Conservation (phyloP, 1,284 basidiomycete species). For the Heterobasidion occidentale region DNA sequence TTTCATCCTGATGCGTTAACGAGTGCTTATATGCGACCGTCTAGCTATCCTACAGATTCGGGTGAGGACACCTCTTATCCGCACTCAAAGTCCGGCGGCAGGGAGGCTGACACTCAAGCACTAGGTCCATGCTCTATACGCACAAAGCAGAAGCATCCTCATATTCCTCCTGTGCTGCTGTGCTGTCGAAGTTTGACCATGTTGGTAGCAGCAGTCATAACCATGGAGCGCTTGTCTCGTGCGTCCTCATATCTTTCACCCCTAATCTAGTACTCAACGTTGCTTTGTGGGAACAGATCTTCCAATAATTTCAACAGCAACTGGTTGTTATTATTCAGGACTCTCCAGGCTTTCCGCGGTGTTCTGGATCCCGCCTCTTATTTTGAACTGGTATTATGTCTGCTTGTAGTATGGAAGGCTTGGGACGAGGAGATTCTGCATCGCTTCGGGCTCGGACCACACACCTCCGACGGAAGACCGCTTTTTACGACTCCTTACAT, state of each 20-base stretch:
- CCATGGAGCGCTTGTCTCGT: conserved; percentile 15
- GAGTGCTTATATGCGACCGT: too few relatives aligned
- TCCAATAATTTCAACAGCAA: conserved; percentile 17
- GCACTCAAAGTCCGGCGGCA: too few relatives aligned
- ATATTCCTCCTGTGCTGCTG: conserved; percentile 11
- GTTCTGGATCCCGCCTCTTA: conserved; percentile 1
- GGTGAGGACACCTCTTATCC: conserved; percentile 1
- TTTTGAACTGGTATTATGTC: conserved; percentile 18
- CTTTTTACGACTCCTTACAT: conserved; percentile 1
- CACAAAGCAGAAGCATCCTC: conserved; percentile 11
- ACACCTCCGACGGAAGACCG: background rate
- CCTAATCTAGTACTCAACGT: background rate
- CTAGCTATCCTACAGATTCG: conserved; percentile 13
- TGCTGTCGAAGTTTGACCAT: conserved; percentile 14
- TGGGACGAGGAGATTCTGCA: conserved; percentile 5
- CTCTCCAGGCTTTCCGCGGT: conserved; percentile 18
- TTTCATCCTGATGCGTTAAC: too few relatives aligned
- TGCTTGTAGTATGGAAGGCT: conserved; percentile 17
- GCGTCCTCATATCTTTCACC: background rate
- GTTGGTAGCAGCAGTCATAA: conserved; percentile 15
- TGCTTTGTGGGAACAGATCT: conserved; percentile 8
- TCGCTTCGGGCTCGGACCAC: background rate
- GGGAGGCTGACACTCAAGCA: background rate
- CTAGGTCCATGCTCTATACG: conserved; percentile 20
- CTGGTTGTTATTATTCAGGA: conserved; percentile 18